These are phyloP conservation scores for Stemphylium vesicarium DNA, from an alignment of 2,329 filamentous ascomycete species.

Conservation along the genomic window DNA sequence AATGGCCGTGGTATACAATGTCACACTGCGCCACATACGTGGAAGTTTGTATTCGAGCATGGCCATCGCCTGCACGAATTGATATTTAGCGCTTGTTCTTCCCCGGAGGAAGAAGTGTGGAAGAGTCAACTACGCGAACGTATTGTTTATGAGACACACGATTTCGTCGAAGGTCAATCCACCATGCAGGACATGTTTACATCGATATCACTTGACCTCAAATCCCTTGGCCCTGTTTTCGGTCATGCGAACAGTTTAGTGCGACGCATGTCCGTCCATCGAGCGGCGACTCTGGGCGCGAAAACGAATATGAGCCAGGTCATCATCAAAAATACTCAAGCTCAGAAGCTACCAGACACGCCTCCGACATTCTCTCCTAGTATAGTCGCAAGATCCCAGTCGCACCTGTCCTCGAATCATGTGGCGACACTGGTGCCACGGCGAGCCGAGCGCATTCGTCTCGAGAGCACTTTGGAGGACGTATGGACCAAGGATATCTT, in stretches of 20 bases:
- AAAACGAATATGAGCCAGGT: constrained; percentile 75
- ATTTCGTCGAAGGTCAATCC: constrained; percentile 57
- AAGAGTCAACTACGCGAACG: constrained; percentile 67
- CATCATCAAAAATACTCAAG: constrained; percentile 84
- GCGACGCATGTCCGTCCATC: constrained; percentile 77
- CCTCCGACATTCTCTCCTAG: constrained; percentile 52
- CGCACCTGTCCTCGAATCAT: constrained; percentile 71
- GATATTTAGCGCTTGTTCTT: constrained; percentile 84
- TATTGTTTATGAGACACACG: constrained; percentile 57
- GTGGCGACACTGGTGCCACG: constrained; percentile 76
- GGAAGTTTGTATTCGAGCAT: constrained; percentile 87
- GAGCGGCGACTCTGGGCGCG: constrained; percentile 74
- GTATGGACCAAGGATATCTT: constrained; percentile 84
- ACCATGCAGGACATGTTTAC: constrained; percentile 62
- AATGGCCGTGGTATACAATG: constrained; percentile 85
- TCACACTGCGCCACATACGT: constrained; percentile 83
- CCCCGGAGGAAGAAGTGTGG: constrained; percentile 82
- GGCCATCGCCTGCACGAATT: constrained; percentile 80
- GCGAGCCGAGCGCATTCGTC: constrained; percentile 74
- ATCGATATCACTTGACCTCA: constrained; percentile 72
- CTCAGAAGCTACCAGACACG: constrained; percentile 63
- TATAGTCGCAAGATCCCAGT: constrained; percentile 79
- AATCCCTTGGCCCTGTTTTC: constrained; percentile 76
- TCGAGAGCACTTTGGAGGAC: constrained; percentile 76
- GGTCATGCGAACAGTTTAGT: constrained; percentile 71